Evolutionary conservation across 1,284 basidiomycete species (phyloP).

Genomic region (Grifola frondosa): DNA sequence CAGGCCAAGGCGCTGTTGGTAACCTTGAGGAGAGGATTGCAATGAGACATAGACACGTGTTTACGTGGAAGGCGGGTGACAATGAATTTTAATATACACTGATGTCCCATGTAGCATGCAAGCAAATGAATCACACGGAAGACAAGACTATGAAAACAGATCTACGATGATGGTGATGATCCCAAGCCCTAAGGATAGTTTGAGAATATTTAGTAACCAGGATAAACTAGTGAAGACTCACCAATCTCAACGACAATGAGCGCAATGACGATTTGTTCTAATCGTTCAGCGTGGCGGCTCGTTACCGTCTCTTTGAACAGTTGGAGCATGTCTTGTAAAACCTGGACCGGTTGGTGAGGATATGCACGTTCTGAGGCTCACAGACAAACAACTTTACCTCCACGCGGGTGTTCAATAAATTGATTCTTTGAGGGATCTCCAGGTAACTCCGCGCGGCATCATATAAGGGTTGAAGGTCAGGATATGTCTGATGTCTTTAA

Average conservation of each 20-base stretch:
- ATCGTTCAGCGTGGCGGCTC: conserved; percentile 85
- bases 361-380: neutral
- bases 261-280: conserved; percentile 95
- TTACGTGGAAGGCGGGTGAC: too few species aligned
- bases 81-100: too few species aligned
- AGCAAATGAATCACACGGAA: too few species aligned
- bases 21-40: too few species aligned
- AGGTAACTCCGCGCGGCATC: conserved; percentile 92
- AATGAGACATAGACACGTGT: too few species aligned
- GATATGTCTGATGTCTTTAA: conserved; percentile 60
- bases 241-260: conserved; percentile 90
- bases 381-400: conserved; percentile 53
- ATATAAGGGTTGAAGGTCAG: conserved; percentile 94
- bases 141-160: conserved; percentile 49
- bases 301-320: conserved; percentile 94
- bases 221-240: conserved; percentile 32
- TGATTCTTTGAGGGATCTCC: conserved; percentile 93
- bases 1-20: too few species aligned
- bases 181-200: conserved; percentile 51
- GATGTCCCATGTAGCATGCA: too few species aligned
- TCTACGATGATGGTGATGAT: conserved; percentile 75
- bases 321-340: conserved; percentile 96
- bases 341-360: conserved; percentile 44
- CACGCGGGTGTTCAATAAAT: conserved; percentile 90
- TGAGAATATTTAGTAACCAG: conserved; percentile 6